Percentiles rank a stretch among this genome's conserved stretches.
phyloP scores from a whole-genome alignment of 2,329 filamentous ascomycete genomes.

The Beauveria brongniartii region DNA sequence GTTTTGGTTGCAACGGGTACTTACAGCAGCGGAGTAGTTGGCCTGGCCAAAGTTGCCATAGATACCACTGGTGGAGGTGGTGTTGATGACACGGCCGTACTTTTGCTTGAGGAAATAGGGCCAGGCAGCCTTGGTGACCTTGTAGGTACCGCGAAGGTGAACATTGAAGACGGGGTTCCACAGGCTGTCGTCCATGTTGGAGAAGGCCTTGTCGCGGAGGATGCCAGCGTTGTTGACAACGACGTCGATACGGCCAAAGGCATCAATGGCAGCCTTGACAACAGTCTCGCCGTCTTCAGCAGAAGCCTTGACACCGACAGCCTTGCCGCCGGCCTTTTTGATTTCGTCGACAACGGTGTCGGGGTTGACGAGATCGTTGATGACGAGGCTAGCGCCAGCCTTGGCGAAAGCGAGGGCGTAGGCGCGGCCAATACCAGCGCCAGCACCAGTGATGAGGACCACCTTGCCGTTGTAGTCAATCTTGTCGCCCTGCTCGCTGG shows the following conservation, averaged over 20 bases:
- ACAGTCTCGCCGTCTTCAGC: conserved; percentile 88
- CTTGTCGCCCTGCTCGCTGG: conserved; percentile 64
- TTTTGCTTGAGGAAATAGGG: conserved; percentile 97
- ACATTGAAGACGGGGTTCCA: conserved; percentile 92
- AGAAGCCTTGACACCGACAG: conserved; percentile 85
- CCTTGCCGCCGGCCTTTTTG: conserved; percentile 78
- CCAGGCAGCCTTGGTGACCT: conserved; percentile 95
- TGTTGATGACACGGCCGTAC: conserved; percentile 95
- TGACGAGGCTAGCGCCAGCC: conserved; percentile 74
- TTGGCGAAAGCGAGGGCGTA: conserved; percentile 86
- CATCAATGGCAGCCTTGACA: conserved; percentile 87
- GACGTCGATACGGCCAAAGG: conserved; percentile 88
- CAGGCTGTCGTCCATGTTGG: conserved; percentile 90
- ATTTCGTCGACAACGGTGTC: conserved; percentile 90
- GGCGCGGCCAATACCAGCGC: conserved; percentile 82
- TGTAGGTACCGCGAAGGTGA: conserved; percentile 90
- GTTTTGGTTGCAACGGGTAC: conserved; percentile 22
- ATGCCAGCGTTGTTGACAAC: conserved; percentile 98
- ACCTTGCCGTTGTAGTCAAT: conserved; percentile 79
- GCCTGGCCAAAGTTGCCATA: conserved; percentile 99
- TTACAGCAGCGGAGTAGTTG: conserved; percentile 86
- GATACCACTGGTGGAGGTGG: conserved; percentile 91
- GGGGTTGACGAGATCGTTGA: conserved; percentile 93
- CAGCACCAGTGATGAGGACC: conserved; percentile 78
- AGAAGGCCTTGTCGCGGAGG: conserved; percentile 93